Base-by-base conservation (phyloP, 129 eudicot genomes). In the Tanacetum coccineum region DNA sequence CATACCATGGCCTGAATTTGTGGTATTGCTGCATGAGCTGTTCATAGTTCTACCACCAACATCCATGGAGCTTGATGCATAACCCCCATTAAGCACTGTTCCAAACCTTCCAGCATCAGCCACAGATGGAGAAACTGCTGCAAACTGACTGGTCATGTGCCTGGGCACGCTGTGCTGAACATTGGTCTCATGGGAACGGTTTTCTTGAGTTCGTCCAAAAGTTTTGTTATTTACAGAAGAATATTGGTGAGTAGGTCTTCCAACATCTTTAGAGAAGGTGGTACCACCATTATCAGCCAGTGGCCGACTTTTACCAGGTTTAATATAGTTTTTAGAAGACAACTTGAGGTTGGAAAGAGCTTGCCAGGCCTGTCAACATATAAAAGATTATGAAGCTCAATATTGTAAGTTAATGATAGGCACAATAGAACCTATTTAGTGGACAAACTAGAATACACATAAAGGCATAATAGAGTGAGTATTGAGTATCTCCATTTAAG, bases 351-450 rank as follows among this genome's bases (percentile, higher is more conserved):
- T 81, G 74, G 90, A 87, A 66, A 94, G 83, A 70, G 80, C 82
- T 76, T 85, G 79, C 95, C 94, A 94, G 66, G 97, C 97, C 99
- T 94, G 91, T 66, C 73, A 69, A 59, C 70, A 53, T 25, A 15
- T 54, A 9, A 63, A 32, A 42, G 42, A 17, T 54, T 70, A 74
- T 57, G 57, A 47, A 22, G 0, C 59, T 80, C 30, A 10, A 52
- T 63, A 48, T 56, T 36, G 13, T 44, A 67, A 36, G 13, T 42
- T 66, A 47, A 51, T 67, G 28, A 26, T 40, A 36, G 42, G 42
- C 42, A 36, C 42, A 36, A 36, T 26, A 20, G 30, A 6, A 71
- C 59, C 28, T 28, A 48, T 61, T 61, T 72, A 21, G 61, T 56
- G 26, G 39, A 57, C 60, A 56, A 68, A 61, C 36, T n/a, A 61